Percentiles rank a stretch among this genome's conserved stretches.
Conservation (phyloP, 331 rosid species). For the Saraca asoca region DNA sequence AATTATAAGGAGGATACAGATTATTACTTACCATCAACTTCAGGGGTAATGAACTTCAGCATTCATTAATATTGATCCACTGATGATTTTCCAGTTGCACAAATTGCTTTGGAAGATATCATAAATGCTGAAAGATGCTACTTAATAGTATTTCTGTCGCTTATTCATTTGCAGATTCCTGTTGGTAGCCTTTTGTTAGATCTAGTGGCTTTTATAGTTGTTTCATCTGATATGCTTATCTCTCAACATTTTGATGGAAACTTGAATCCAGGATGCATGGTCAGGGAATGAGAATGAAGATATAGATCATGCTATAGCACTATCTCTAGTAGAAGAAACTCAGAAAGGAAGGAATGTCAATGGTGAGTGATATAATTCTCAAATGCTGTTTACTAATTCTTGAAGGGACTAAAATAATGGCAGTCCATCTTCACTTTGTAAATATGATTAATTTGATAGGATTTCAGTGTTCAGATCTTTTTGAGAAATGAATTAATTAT, state of each 20-base stretch:
- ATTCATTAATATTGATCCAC: conserved; percentile 7
- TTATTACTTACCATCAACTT: conserved; percentile 63
- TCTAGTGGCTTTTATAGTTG: neutral
- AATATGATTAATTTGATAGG: neutral
- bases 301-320: conserved; percentile 58
- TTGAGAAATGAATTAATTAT: too few species aligned
- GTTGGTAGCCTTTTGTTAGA: neutral
- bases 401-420: neutral
- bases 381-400: neutral
- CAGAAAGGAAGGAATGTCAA: conserved; percentile 47
- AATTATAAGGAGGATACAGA: conserved; percentile 53
- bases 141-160: neutral
- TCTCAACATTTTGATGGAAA: conserved; percentile 32
- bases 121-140: conserved; percentile 9
- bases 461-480: too few species aligned
- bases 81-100: conserved; percentile 11
- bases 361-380: conserved; percentile 57
- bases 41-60: conserved; percentile 57
- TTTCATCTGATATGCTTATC: neutral
- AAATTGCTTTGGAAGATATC: neutral
- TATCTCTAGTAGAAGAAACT: conserved; percentile 71
- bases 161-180: neutral
- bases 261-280: conserved; percentile 53
- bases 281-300: conserved; percentile 55
- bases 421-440: too few species aligned